Conservation (phyloP, 2,329 filamentous ascomycete species). For the Graphilbum sp. region DNA sequence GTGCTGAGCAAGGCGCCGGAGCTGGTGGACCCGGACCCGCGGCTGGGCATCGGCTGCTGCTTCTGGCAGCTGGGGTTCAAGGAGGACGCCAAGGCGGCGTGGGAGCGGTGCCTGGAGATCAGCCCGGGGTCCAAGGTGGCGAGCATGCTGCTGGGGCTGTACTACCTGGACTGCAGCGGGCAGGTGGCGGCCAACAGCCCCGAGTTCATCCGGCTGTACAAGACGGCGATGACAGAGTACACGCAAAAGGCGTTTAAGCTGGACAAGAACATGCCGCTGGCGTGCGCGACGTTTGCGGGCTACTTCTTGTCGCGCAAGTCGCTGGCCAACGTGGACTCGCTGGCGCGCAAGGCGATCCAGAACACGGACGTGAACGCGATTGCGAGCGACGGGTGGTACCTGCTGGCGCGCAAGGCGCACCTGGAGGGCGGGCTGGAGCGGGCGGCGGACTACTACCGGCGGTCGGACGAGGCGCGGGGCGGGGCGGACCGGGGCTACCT, state of each 20-base stretch:
- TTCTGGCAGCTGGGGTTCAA: slow-evolving; percentile 95
- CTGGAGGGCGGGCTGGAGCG: slow-evolving; percentile 58
- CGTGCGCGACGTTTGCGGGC: slow-evolving; percentile 75
- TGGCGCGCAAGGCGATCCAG: slow-evolving; percentile 87
- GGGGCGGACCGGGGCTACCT: slow-evolving; percentile 82
- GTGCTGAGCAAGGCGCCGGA: slow-evolving; percentile 74
- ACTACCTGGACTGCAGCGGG: slow-evolving; percentile 75
- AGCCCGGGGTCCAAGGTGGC: slow-evolving; percentile 73
- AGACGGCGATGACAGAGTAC: slow-evolving; percentile 86
- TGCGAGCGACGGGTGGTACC: slow-evolving; percentile 94
- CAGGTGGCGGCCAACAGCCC: slow-evolving; percentile 70
- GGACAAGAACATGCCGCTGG: slow-evolving; percentile 79
- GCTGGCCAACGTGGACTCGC: slow-evolving; percentile 64
- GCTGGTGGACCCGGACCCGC: slow-evolving; percentile 80
- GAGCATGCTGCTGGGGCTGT: slow-evolving; percentile 77
- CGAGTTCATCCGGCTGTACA: slow-evolving; percentile 72
- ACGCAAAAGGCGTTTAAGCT: slow-evolving; percentile 88
- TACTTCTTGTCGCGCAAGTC: slow-evolving; percentile 80
- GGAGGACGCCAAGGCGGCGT: slow-evolving; percentile 77
- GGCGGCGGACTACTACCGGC: slow-evolving; percentile 73
- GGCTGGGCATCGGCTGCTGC: slow-evolving; percentile 92
- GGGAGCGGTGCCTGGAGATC: slow-evolving; percentile 75
- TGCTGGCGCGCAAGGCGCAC: slow-evolving; percentile 83
- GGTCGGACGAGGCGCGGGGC: slow-evolving; percentile 81
- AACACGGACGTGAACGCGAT: slow-evolving; percentile 92